phyloP scores from a whole-genome alignment of 768 basidiomycete species.

The Leccinum barrowsii region DNA sequence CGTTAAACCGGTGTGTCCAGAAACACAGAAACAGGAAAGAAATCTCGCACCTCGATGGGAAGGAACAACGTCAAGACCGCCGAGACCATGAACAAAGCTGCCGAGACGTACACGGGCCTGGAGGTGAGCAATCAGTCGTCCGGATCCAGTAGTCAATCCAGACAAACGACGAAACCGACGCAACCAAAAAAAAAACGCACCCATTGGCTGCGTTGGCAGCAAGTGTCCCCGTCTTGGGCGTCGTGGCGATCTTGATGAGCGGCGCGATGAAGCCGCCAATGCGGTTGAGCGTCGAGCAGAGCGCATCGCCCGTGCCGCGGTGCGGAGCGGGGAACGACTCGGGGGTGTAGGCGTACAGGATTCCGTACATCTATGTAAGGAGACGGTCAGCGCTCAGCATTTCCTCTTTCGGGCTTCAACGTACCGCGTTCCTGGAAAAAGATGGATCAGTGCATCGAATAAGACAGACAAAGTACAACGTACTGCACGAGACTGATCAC shows the following conservation, averaged over 20 bases:
- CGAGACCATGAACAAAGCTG: conserved; percentile 42
- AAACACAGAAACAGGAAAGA: not conserved
- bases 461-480: conserved; percentile 9
- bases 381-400: not conserved
- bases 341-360: conserved; percentile 56
- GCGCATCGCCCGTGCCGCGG: conserved; percentile 53
- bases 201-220: conserved; percentile 34
- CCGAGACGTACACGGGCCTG: conserved; percentile 49
- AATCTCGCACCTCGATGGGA: conserved; percentile 42
- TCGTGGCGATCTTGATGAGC: conserved; percentile 46
- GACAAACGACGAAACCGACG: not conserved
- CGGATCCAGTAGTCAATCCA: not conserved
- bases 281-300: conserved; percentile 46
- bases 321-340: conserved; percentile 58
- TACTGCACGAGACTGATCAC: conserved; percentile 41
- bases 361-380: conserved; percentile 44
- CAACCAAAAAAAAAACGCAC: conserved; percentile 19
- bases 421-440: conserved; percentile 34
- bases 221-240: conserved; percentile 28
- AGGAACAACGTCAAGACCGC: conserved; percentile 39
- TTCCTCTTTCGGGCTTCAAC: not conserved
- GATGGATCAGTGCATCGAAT: not conserved
- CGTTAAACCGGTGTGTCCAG: not conserved
- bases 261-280: conserved; percentile 47
- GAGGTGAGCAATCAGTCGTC: not conserved